Base-by-base conservation (phyloP, 2,329 filamentous ascomycete species). In the Fusarium solani-melongenae region DNA sequence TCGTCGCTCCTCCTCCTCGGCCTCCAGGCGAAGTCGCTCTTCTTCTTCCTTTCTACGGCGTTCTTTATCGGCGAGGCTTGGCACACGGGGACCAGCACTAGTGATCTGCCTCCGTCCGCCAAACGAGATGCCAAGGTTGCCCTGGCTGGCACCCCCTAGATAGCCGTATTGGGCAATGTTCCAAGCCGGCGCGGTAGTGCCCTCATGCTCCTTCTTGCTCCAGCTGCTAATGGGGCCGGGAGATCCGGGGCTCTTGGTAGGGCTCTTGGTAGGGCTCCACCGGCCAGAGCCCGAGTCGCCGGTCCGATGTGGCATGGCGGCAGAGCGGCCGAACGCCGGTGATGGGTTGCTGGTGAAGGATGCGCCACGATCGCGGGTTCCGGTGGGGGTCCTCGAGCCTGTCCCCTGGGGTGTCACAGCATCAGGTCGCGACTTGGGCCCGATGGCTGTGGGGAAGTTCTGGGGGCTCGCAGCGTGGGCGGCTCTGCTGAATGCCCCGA, bases 111-210 rank as follows among this genome's bases (percentile, higher is more conserved):
- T 91, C 77, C 95, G 90, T 20, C 92, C 94, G 64, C 96, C 96
- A 82, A 98, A 98, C 12, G 94, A 91, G 76, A 99, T 94, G 20
- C 96, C 96, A 70, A 98, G 91, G 77, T 97, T 98, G 4, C 94
- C 96, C 82, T 99, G 96, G 79, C 94, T 98, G 29, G 96, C 96
- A 57, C 96, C 96, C 66, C 96, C 96, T 93, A 98, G 96, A 83
- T 98, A 99, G 9, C 96, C 95, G 80, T 99, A 99, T 81, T 99
- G 96, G 66, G 95, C 93, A 76, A 98, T 98, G 81, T 98, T 99
- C 96, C 96, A 99, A 2, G 96, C 96, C 0, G 96, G 96, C 29
- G 92, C 88, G 2, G 95, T 98, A 51, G 88, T 88, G 17, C 90
- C 90, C 82, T 98, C 93, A 76, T 98, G 94, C 64, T 90, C 89